These are phyloP conservation scores for Mycena albidolilacea DNA, from an alignment of 768 basidiomycete genomes.

Conservation along the genomic window DNA sequence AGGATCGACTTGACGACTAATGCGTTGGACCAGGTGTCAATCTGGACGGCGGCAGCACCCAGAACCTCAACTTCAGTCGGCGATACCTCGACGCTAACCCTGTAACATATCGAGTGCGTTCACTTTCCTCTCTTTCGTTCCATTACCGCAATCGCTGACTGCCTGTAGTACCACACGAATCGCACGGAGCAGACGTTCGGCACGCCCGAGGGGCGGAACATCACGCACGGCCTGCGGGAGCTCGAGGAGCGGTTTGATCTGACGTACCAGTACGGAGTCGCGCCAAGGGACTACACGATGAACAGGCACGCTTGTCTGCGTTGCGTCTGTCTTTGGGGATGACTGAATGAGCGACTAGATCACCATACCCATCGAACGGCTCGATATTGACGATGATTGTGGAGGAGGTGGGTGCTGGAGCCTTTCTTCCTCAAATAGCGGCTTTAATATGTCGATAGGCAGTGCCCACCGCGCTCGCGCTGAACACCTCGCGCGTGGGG, in stretches of 20 bases:
- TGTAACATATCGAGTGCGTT: constrained; percentile 75
- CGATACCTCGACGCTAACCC: constrained; percentile 88
- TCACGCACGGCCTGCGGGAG: constrained; percentile 58
- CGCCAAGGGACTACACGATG: constrained; percentile 72
- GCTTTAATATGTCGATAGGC: constrained; percentile 42
- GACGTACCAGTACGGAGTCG: constrained; percentile 62
- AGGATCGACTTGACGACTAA: background rate
- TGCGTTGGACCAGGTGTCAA: constrained; percentile 27
- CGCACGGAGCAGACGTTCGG: constrained; percentile 69
- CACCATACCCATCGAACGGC: constrained; percentile 59
- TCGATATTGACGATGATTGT: constrained; percentile 63
- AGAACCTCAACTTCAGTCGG: constrained; percentile 73
- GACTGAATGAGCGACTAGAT: constrained; percentile 43
- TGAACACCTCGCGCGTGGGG: constrained; percentile 61
- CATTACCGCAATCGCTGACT: background rate
- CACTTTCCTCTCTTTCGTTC: background rate
- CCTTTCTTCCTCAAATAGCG: constrained; percentile 22
- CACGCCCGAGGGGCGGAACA: constrained; percentile 64
- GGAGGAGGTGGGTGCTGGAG: constrained; percentile 44
- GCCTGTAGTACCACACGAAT: constrained; percentile 74
- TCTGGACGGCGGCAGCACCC: constrained; percentile 44
- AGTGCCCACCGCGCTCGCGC: constrained; percentile 55
- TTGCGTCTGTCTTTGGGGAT: background rate
- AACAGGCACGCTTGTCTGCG: constrained; percentile 46
- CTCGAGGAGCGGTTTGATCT: constrained; percentile 65